Percentiles rank a stretch among this genome's conserved stretches.
These are phyloP conservation scores for Tricholoma matsutake DNA, from an alignment of 768 basidiomycete species.

Conservation along the genomic window DNA sequence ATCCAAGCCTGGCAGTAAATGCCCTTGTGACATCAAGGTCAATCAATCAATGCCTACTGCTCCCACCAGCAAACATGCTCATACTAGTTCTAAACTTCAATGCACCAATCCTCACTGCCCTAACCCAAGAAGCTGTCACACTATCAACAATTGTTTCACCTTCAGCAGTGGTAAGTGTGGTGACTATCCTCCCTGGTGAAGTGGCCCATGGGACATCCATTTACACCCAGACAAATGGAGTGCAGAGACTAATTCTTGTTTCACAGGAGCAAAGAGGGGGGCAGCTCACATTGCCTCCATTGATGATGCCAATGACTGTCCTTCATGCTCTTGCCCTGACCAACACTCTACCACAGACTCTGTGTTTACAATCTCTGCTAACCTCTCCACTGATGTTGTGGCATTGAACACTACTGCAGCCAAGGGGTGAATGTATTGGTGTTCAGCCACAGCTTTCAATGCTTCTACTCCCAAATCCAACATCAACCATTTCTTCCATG, in stretches of 20 bases:
- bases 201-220: neutral
- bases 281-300: neutral
- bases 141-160: neutral
- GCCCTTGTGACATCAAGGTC: neutral
- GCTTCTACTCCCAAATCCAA: neutral
- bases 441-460: neutral
- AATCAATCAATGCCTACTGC: neutral
- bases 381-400: neutral
- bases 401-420: neutral
- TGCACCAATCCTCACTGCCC: neutral
- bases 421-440: neutral
- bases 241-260: neutral
- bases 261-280: neutral
- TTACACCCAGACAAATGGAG: neutral
- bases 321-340: neutral
- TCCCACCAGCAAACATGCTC: neutral
- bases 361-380: neutral
- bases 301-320: neutral
- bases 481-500: neutral
- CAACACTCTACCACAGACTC: neutral
- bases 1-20: neutral
- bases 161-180: neutral
- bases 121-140: neutral
- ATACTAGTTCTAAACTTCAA: neutral
- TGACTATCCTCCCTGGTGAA: neutral